Evolutionary conservation across 2,329 filamentous ascomycete genomes (phyloP).

Genomic region (Trichophyton schoenleinii): DNA sequence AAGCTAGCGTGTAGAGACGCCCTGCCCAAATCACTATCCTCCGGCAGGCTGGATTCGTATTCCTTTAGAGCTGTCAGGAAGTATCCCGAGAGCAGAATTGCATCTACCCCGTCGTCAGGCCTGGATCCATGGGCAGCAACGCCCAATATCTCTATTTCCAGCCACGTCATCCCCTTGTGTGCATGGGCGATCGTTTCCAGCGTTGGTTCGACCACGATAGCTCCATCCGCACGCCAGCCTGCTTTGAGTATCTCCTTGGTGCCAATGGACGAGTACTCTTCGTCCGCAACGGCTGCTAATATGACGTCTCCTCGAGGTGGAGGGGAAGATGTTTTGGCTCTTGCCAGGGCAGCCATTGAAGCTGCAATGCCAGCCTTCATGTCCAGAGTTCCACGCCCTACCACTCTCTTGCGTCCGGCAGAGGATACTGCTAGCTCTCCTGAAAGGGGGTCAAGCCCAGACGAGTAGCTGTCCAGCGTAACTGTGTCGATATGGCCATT

Average conservation of each 20-base stretch:
- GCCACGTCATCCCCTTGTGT: conserved; percentile 40
- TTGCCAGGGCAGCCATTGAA: conserved; percentile 32
- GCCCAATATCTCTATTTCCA: conserved; percentile 25
- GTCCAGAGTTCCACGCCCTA: conserved; percentile 38
- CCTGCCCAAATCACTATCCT: conserved; percentile 26
- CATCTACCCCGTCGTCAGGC: conserved; percentile 37
- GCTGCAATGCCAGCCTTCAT: conserved; percentile 44
- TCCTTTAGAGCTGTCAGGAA: conserved; percentile 37
- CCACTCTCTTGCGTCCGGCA: conserved; percentile 10
- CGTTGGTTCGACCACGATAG: conserved; percentile 40
- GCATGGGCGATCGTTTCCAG: conserved; percentile 30
- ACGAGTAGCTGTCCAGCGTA: conserved; percentile 33
- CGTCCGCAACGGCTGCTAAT: conserved; percentile 43
- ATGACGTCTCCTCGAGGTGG: conserved; percentile 39
- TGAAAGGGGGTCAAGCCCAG: conserved; percentile 34
- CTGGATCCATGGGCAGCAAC: conserved; percentile 27
- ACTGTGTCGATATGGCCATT: conserved; percentile 45
- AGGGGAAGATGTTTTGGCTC: conserved; percentile 22
- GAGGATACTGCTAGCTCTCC: conserved; percentile 20
- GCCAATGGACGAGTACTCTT: conserved; percentile 41
- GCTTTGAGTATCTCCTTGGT: conserved; percentile 40
- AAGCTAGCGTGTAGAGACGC: conserved; percentile 38
- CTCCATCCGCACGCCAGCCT: conserved; percentile 43
- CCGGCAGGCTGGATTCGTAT: conserved; percentile 28
- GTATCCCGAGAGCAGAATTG: conserved; percentile 38